Conservation (phyloP, 1,139 yeast species). For the Kodamaea sp. region DNA sequence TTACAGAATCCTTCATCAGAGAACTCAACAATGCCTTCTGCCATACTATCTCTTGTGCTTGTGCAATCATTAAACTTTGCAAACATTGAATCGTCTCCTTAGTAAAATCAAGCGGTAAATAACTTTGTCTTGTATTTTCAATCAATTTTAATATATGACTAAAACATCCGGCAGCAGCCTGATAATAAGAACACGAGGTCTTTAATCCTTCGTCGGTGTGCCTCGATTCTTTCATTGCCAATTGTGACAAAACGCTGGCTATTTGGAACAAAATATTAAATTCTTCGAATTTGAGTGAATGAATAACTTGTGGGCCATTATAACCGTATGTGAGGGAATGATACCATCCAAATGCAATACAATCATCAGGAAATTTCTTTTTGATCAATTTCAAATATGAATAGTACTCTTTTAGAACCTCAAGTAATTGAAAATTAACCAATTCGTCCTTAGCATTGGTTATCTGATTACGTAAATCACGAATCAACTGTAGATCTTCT, state of each 20-base stretch:
- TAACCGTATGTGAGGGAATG: slow-evolving; percentile 59
- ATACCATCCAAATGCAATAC: slow-evolving; percentile 64
- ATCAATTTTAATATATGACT: slow-evolving; percentile 26
- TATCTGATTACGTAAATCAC: slow-evolving; percentile 23
- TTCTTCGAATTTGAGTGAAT: slow-evolving; percentile 55
- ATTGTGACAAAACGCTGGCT: slow-evolving; percentile 58
- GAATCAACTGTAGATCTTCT: slow-evolving; percentile 45
- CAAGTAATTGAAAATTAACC: slow-evolving; percentile 16
- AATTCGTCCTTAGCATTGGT: slow-evolving; percentile 21
- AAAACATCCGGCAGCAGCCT: slow-evolving; percentile 69
- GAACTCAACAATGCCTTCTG: slow-evolving; percentile 55
- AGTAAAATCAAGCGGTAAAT: slow-evolving; percentile 24
- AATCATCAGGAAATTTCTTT: slow-evolving; percentile 40
- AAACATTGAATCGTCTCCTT: slow-evolving; percentile 27
- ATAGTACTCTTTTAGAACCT: slow-evolving; percentile 29
- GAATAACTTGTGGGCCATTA: slow-evolving; percentile 40
- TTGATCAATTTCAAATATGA: slow-evolving; percentile 27
- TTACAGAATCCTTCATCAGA: slow-evolving; percentile 55
- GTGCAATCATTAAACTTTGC: slow-evolving; percentile 60
- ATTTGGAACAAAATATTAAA: slow-evolving; percentile 64
- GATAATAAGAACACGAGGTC: slow-evolving; percentile 61
- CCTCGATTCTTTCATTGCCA: slow-evolving; percentile 46
- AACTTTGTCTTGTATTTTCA: slow-evolving; percentile 7
- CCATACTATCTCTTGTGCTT: slow-evolving; percentile 89
- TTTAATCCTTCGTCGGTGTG: slow-evolving; percentile 55